A percentile compares a stretch with the other conserved stretches of the same genome.
Evolutionary conservation across 2,329 filamentous ascomycete species (phyloP).

Genomic region (Clarireedia paspali): DNA sequence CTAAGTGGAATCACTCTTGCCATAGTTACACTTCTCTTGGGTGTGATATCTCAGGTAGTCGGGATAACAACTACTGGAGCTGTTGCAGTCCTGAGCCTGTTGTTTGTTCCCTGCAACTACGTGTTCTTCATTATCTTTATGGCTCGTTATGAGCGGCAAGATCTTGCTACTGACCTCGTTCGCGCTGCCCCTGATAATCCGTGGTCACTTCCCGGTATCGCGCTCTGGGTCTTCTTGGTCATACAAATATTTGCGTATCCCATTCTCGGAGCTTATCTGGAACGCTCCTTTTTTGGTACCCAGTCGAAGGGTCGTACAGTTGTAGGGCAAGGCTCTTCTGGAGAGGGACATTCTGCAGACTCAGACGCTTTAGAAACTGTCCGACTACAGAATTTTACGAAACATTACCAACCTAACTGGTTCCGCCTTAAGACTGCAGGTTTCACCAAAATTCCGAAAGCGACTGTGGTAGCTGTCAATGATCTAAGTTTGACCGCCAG

Average conservation of each 20-base stretch:
- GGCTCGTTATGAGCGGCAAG: conserved; percentile 65
- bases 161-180: conserved; percentile 52
- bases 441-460: conserved; percentile 35
- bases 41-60: conserved; percentile 73
- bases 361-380: conserved; percentile 43
- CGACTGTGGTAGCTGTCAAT: conserved; percentile 72
- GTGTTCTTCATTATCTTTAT: conserved; percentile 71
- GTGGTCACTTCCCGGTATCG: conserved; percentile 65
- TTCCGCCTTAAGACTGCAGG: conserved; percentile 41
- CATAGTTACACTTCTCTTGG: conserved; percentile 65
- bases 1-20: conserved; percentile 76
- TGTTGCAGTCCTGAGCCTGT: conserved; percentile 61
- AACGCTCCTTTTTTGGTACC: conserved; percentile 69
- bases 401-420: conserved; percentile 64
- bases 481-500: conserved; percentile 62
- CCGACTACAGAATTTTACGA: conserved; percentile 64
- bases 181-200: conserved; percentile 54
- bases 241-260: conserved; percentile 75
- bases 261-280: conserved; percentile 64
- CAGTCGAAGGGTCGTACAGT: conserved; percentile 54
- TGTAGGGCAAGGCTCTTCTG: conserved; percentile 25
- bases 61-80: conserved; percentile 49
- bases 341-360: conserved; percentile 10
- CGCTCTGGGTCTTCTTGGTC: conserved; percentile 68
- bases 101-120: conserved; percentile 86